Percentiles rank a stretch among this genome's conserved stretches.
phyloP scores from a whole-genome alignment of 352 stramenopile genomes.

The Pythium rishiriense region DNA sequence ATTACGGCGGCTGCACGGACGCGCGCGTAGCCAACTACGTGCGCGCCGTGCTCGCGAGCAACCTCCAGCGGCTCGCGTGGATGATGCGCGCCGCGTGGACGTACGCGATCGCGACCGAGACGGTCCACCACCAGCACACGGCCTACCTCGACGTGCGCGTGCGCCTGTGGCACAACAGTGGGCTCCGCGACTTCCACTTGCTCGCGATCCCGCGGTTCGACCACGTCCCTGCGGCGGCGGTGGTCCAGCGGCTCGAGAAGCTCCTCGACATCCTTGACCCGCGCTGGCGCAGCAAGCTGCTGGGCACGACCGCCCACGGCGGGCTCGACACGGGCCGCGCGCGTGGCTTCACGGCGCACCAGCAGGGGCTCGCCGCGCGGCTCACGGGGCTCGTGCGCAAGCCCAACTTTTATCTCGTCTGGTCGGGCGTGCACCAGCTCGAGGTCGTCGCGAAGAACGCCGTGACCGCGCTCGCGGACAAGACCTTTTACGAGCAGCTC shows the following conservation, averaged over 20 bases:
- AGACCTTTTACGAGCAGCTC: conserved; percentile 53
- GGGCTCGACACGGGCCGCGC: no score
- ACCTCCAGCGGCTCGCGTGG: no score
- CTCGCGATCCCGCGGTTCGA: conserved; percentile 50
- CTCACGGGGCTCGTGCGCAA: conserved; percentile 46
- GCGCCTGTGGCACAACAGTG: conserved; percentile 51
- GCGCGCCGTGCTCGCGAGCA: no score
- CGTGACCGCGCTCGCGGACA: conserved; percentile 40
- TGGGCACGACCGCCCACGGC: conserved; percentile 50
- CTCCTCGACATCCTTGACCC: conserved; percentile 54
- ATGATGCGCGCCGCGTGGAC: no score
- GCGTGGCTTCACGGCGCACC: no score
- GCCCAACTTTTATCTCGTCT: conserved; percentile 57
- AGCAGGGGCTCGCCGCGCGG: no score
- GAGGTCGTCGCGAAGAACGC: conserved; percentile 64
- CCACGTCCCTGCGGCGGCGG: conserved; percentile 32
- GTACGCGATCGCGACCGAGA: no score
- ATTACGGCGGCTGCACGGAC: no score
- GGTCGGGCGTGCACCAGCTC: conserved; percentile 57
- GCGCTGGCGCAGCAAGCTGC: conserved; percentile 50
- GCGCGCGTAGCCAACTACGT: no score
- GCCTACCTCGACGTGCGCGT: conserved; percentile 58
- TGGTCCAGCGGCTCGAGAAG: conserved; percentile 40
- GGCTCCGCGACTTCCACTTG: conserved; percentile 60
- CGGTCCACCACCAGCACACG: conserved; percentile 50